Base-by-base conservation (phyloP, 1,284 basidiomycete species). In the Lentinus polychrous region DNA sequence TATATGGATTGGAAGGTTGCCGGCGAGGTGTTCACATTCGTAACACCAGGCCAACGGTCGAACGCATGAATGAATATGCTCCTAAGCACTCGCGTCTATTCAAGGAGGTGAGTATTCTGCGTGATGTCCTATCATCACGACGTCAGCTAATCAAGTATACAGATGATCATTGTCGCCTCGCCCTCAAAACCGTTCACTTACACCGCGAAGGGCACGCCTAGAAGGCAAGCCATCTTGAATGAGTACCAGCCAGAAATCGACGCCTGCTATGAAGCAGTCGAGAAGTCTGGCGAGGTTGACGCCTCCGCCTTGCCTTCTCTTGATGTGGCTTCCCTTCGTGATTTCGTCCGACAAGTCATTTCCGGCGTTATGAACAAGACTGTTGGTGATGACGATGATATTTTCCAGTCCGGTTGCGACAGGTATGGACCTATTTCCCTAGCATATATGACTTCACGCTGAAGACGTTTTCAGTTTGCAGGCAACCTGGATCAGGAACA, bases 321-420 rank as follows among this genome's bases (percentile, higher is more conserved):
- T 14, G 56, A 59, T 10, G 20, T 41, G 2, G 48, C 47, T n/a
- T 33, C 45, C 8, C 54, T 56, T 1, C 52, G 51, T 2, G 43
- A 48, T 3, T 71, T 71, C 48, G 61, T 67, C 14, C 52, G 63
- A 8, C 46, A 42, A 6, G 59, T 62, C 17, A 60, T 71, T 0
- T 20, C 45, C 2, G 56, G 54, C 18, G 65, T 69, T 7, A 36
- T 69, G 40, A 44, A 48, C 3, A 48, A 50, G 8, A n/a, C 33
- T 0, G 51, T 69, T 1, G 23, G 43, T 1, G 68, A 70, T 38
- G 60, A 67, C 34, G 68, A 63, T 37, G 71, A 75, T 54, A 51
- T 75, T 14, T 75, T 75, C 56, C 61, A 68, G 32, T 53, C 57
- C 46, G 73, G 73, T 14, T 70, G 70, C 39, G 72, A 75, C 50